These are phyloP conservation scores for Globisporangium megalacanthum DNA, from an alignment of 352 stramenopile species.

Conservation along the genomic window DNA sequence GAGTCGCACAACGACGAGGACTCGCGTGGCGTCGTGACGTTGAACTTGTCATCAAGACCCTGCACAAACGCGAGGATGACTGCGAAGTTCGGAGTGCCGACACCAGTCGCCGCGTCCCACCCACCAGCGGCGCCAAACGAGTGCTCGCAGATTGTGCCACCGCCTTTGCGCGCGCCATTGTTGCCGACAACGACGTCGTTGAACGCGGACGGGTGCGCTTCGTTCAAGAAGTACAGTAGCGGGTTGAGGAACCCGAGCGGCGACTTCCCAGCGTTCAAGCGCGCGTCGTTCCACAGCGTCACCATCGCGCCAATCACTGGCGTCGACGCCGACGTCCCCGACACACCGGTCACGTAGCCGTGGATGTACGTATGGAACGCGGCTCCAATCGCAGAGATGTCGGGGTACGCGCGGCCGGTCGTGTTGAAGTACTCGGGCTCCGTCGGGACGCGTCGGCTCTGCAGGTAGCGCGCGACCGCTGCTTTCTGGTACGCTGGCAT, in stretches of 20 bases:
- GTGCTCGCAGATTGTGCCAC: constrained; percentile 41
- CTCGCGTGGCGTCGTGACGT: constrained; percentile 21
- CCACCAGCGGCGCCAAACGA: constrained; percentile 79
- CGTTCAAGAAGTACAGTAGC: constrained; percentile 73
- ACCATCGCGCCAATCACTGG: constrained; percentile 84
- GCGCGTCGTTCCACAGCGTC: constrained; percentile 82
- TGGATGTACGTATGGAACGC: constrained; percentile 67
- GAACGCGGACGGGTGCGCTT: constrained; percentile 55
- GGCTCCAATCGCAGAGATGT: constrained; percentile 76
- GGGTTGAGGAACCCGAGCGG: constrained; percentile 86
- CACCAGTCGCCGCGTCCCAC: constrained; percentile 86
- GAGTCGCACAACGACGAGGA: constrained; percentile 5
- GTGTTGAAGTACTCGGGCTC: constrained; percentile 68
- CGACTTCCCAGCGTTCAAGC: constrained; percentile 71
- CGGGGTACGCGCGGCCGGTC: constrained; percentile 84
- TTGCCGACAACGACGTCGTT: constrained; percentile 85
- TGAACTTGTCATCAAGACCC: constrained; percentile 46
- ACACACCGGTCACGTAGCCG: constrained; percentile 37
- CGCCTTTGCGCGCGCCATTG: constrained; percentile 59
- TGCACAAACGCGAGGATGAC: constrained; percentile 54
- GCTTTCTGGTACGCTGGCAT: constrained; percentile 72
- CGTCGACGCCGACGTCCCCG: constrained; percentile 83
- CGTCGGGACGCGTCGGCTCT: constrained; percentile 36
- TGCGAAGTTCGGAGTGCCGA: constrained; percentile 82
- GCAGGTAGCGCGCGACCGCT: constrained; percentile 63